Conservation (phyloP, 1,284 basidiomycete species). For the Rhodotorula sp. region DNA sequence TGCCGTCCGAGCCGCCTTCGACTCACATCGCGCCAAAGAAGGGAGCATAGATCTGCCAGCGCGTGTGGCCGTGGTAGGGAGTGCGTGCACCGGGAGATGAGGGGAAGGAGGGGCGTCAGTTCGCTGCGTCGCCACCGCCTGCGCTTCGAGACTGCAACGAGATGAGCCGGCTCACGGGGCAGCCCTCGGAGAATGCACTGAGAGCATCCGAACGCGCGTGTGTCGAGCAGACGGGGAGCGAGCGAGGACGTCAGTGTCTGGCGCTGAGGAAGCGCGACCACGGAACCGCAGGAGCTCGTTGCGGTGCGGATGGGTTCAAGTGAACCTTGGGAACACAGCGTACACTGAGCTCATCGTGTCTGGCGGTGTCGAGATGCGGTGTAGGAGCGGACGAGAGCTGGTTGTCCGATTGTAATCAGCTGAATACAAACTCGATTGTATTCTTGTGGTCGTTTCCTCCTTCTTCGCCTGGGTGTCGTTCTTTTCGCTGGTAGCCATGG, state of each 20-base stretch:
- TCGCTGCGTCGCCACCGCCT: background rate
- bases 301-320: background rate
- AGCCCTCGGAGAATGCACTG: slow-evolving; percentile 31
- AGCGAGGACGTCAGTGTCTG: slow-evolving; percentile 4
- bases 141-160: too few relatives aligned
- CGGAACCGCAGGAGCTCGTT: background rate
- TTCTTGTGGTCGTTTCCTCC: too few relatives aligned
- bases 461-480: too few relatives aligned
- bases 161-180: slow-evolving; percentile 18
- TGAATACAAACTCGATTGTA: too few relatives aligned
- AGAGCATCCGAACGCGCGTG: too few relatives aligned
- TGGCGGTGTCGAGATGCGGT: too few relatives aligned
- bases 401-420: too few relatives aligned
- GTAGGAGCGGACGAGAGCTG: too few relatives aligned
- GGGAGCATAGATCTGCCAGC: slow-evolving; percentile 53
- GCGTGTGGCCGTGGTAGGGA: background rate
- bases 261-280: background rate
- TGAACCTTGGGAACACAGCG: too few relatives aligned
- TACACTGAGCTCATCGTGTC: too few relatives aligned
- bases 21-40: slow-evolving; percentile 93
- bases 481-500: too few relatives aligned
- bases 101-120: background rate
- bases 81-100: background rate
- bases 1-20: slow-evolving; percentile 47
- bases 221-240: background rate